A percentile compares a stretch with the other conserved stretches of the same genome.
These are phyloP conservation scores for Xylaria sp. DNA, from an alignment of 2,329 filamentous ascomycete genomes.

Conservation along the genomic window DNA sequence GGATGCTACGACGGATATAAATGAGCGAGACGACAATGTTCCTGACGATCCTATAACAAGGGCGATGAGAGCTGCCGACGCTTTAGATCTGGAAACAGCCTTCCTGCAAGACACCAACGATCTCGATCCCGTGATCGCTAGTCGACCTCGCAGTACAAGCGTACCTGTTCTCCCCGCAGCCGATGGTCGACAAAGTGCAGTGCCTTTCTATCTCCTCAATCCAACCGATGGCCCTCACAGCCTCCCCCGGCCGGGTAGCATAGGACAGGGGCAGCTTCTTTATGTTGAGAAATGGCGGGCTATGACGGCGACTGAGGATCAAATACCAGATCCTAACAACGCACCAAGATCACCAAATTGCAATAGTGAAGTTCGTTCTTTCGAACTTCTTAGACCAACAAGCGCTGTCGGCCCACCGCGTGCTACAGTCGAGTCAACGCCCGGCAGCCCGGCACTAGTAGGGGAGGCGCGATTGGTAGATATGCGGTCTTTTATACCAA, in stretches of 20 bases:
- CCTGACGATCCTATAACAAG: slow-evolving; percentile 61
- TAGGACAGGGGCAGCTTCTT: slow-evolving; percentile 19
- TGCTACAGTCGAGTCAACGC: slow-evolving; percentile 39
- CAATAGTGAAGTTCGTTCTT: slow-evolving; percentile 29
- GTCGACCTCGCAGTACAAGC: slow-evolving; percentile 60
- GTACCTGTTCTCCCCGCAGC: slow-evolving; percentile 59
- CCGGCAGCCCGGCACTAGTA: slow-evolving; percentile 44
- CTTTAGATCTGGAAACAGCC: slow-evolving; percentile 65
- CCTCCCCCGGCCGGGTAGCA: slow-evolving; percentile 18
- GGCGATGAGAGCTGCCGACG: slow-evolving; percentile 69
- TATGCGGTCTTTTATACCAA: slow-evolving; percentile 38
- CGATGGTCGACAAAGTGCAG: slow-evolving; percentile 56
- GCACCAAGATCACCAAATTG: slow-evolving; percentile 24
- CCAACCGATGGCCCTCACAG: slow-evolving; percentile 37
- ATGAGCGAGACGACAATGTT: slow-evolving; percentile 30
- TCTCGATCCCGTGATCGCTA: slow-evolving; percentile 56
- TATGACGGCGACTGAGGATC: slow-evolving; percentile 24
- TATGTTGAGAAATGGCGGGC: slow-evolving; percentile 33
- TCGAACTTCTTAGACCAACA: slow-evolving; percentile 31
- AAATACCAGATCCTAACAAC: slow-evolving; percentile 23
- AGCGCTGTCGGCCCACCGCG: slow-evolving; percentile 39
- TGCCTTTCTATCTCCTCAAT: slow-evolving; percentile 62
- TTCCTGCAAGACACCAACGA: slow-evolving; percentile 62
- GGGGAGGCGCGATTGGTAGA: slow-evolving; percentile 46
- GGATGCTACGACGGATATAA: slow-evolving; percentile 34